Evolutionary conservation across 1,139 yeast genomes (phyloP).

Genomic region (Scheffersomyces stambukii): DNA sequence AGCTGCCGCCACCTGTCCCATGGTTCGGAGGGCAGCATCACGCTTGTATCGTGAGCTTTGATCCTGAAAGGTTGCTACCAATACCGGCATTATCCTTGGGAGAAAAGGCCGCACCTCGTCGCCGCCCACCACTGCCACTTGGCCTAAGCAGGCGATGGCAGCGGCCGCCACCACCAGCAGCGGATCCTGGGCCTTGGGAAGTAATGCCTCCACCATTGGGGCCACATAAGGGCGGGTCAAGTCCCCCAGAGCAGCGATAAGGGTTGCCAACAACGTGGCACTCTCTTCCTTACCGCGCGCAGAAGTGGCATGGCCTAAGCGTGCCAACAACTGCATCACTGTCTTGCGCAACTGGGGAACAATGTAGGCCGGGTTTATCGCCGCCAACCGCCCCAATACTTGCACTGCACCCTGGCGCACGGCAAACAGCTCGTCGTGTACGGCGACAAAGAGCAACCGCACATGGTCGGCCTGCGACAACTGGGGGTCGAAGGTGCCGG

Average conservation of each 20-base stretch:
- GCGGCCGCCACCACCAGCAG: slow-evolving; percentile 82
- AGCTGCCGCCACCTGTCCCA: slow-evolving; percentile 86
- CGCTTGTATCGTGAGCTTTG: slow-evolving; percentile 83
- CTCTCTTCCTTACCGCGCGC: slow-evolving; percentile 84
- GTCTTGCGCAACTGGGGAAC: slow-evolving; percentile 89
- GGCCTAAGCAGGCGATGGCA: slow-evolving; percentile 87
- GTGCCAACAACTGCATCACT: slow-evolving; percentile 77
- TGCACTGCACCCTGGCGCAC: slow-evolving; percentile 78
- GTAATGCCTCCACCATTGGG: slow-evolving; percentile 78
- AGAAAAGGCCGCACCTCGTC: slow-evolving; percentile 75
- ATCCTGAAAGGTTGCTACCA: slow-evolving; percentile 85
- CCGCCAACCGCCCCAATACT: slow-evolving; percentile 78
- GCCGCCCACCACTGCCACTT: slow-evolving; percentile 82
- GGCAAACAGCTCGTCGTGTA: slow-evolving; percentile 85
- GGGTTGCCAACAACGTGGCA: slow-evolving; percentile 66
- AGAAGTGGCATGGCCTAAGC: slow-evolving; percentile 74
- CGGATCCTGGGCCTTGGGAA: slow-evolving; percentile 71
- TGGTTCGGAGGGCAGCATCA: slow-evolving; percentile 82
- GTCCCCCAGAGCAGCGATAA: slow-evolving; percentile 74
- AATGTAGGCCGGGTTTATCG: slow-evolving; percentile 90
- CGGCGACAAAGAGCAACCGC: slow-evolving; percentile 75
- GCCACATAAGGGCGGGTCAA: slow-evolving; percentile 85
- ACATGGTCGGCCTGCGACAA: slow-evolving; percentile 92
- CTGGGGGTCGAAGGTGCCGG: slow-evolving; percentile 81
- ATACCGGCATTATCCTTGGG: slow-evolving; percentile 76